Percentiles rank a stretch among this genome's conserved stretches.
Conservation (phyloP, 225 moss, liverwort and hornwort species). For the Ulota crispa region DNA sequence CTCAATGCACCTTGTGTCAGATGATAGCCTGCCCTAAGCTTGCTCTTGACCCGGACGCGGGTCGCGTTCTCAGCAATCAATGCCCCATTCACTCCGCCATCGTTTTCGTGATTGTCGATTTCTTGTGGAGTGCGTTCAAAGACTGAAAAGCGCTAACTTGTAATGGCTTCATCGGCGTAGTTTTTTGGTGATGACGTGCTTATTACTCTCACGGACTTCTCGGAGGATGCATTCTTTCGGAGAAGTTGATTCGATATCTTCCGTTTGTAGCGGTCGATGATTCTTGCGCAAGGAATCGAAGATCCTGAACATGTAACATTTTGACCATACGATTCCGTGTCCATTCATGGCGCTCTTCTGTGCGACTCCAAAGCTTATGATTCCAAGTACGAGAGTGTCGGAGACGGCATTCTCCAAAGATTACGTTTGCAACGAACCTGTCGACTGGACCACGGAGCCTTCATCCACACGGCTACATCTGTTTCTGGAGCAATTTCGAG, state of each 20-base stretch:
- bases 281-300: not conserved
- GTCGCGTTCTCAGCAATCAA: conserved; percentile 39
- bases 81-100: conserved; percentile 65
- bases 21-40: conserved; percentile 60
- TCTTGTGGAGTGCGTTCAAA: conserved; percentile 53
- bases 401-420: not conserved
- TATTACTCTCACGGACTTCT: not conserved
- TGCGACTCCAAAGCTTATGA: not conserved
- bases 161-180: not conserved
- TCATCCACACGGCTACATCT: not conserved
- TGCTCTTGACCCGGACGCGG: conserved; percentile 40
- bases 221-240: not conserved
- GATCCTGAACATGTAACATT: not conserved
- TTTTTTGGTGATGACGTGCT: conserved; percentile 1
- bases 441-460: not conserved
- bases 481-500: conserved; percentile 9
- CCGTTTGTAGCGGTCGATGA: not conserved
- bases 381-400: not conserved
- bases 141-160: conserved; percentile 25
- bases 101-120: conserved; percentile 61
- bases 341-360: not conserved
- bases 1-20: conserved; percentile 55
- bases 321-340: not conserved
- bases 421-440: not conserved
- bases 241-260: not conserved